Evolutionary conservation across 169 alveolate genomes (phyloP), one percentile per base, ranked within the genome.

Genomic region (Cryptosporidium parvum): DNA sequence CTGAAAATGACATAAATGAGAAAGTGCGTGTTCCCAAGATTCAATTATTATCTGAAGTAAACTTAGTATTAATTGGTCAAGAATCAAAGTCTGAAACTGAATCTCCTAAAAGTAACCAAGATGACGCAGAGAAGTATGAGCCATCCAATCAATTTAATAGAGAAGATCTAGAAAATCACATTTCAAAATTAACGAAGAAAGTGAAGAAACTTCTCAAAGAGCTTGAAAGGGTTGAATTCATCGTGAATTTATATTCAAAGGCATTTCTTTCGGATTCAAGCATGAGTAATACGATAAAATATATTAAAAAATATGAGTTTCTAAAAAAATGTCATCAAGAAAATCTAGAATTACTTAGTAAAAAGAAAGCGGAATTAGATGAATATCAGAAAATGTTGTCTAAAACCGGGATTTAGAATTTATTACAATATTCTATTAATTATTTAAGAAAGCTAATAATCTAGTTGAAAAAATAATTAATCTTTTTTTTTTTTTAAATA

Each of bases 241-340:
- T 14, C 9, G 51, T 33, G 26, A 65, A 65, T 21, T 33, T 65
- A 16, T 65, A 65, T 33, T 65, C 72, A 31, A 65, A 65, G 16
- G 72, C 42, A 37, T 65, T 65, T 26, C 72, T 65, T 65, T 33
- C 72, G 5, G 53, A 35, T 26, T 31, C 51, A 35, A 65, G 72
- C 21, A 31, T 65, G 53, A 65, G 18, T 2, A 37, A 65, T 33
- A 37, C 51, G 23, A 65, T 65, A 7, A 65, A 65, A n/a, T 33
- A 5, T 16, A 65, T 65, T 10, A 65, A 35, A 29, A 65, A 35
- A 10, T 65, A 65, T 29, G 72, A 65, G 14, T 33, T 37, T 6
- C 7, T 65, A 16, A 65, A 8, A 35, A 65, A 65, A 21, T 3
- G 3, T 31, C 33, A 65, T n/a, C 42, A 65, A 29, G 51, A 65